Evolutionary conservation across 768 basidiomycete genomes (phyloP).

Genomic region (Kwoniella shandongensis): DNA sequence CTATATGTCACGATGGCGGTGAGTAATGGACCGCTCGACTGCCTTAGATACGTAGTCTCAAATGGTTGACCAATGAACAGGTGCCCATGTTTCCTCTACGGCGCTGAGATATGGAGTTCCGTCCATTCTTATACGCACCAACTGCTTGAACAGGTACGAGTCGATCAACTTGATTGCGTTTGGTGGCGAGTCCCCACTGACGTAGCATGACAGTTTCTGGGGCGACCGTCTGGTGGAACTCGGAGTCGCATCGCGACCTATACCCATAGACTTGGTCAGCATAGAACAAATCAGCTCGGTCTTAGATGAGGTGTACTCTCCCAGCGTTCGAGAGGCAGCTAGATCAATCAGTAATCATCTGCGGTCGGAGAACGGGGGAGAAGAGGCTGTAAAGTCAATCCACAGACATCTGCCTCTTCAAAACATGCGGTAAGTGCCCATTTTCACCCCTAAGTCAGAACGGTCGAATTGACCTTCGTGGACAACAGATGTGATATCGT

Average conservation of each 20-base stretch:
- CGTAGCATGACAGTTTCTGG: slow-evolving; percentile 33
- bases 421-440: slow-evolving; percentile 58
- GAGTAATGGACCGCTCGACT: too few species aligned
- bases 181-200: too few species aligned
- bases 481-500: slow-evolving; percentile 59
- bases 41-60: too few species aligned
- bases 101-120: neutral
- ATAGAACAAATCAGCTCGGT: slow-evolving; percentile 59
- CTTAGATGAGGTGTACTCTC: too few species aligned
- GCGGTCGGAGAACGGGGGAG: slow-evolving; percentile 53
- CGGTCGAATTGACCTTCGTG: neutral
- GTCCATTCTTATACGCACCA: slow-evolving; percentile 54
- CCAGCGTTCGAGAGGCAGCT: too few species aligned
- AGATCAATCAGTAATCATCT: slow-evolving; percentile 59
- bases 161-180: too few species aligned
- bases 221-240: slow-evolving; percentile 19
- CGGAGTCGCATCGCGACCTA: slow-evolving; percentile 35
- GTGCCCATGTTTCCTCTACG: neutral
- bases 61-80: too few species aligned
- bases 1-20: slow-evolving; percentile 64
- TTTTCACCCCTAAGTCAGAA: slow-evolving; percentile 1
- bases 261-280: slow-evolving; percentile 59
- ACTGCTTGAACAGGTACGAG: slow-evolving; percentile 66
- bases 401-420: slow-evolving; percentile 63
- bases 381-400: slow-evolving; percentile 58